Evolutionary conservation across 169 alveolate species (phyloP), one percentile per base, ranked within the genome.

Genomic region (Plasmodium billcollinsi): DNA sequence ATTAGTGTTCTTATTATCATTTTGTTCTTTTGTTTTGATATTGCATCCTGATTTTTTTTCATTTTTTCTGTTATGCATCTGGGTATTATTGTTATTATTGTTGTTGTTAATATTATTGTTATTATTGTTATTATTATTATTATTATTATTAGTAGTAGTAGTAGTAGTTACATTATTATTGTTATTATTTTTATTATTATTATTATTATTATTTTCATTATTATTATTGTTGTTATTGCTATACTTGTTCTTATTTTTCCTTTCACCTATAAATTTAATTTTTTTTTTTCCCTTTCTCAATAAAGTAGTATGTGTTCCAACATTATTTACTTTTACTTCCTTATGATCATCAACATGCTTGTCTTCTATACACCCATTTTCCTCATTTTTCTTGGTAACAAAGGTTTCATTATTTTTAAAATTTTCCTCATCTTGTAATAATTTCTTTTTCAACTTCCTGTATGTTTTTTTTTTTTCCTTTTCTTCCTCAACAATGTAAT

Each of bases 401-500:
- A 3, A 4, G 45, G 45, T 33, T 5, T 33, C 74, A 74, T 20
- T 56, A 43, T 39, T 18, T 47, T 73, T 54, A 62, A 45, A 56
- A 69, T 88, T 80, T 67, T 83, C 88, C 61, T 73, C 92, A n/a
- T 75, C 88, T 29, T 73, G 93, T 66, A 74, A 59, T 66, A 74
- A 33, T 78, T 86, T 92, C 63, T 39, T 91, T 49, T 61, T 74
- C 24, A 88, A 59, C 21, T 88, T 93, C 52, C 91, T 93, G 59
- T 92, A 93, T 26, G 97, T 96, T 61, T 91, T 93, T 67, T 94
- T 78, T 71, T 94, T 94, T 61, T 95, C 97, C 69, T 94, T 94
- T 73, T 95, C 97, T 29, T 94, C 97, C 45, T 95, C 96, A 15
- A 95, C 72, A 67, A 96, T 96, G 74, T 96, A 96, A 63, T 93